Percentiles rank a stretch among this genome's conserved stretches.
These are phyloP conservation scores for Basipetospora chlamydospora DNA, from an alignment of 2,329 filamentous ascomycete species.

Conservation along the genomic window DNA sequence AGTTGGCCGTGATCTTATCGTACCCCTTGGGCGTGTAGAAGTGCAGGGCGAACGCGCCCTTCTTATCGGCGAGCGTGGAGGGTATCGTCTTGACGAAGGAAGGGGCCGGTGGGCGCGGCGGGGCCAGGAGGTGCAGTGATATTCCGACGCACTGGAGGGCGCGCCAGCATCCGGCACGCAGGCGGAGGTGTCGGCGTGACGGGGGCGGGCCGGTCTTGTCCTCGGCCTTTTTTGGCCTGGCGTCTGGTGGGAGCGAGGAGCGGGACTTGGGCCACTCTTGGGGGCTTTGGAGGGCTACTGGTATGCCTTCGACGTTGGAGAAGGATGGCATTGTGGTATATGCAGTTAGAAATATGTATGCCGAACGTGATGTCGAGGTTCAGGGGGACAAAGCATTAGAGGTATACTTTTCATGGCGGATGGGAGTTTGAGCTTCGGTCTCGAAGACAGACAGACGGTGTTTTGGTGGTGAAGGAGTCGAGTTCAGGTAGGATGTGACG, in stretches of 20 bases:
- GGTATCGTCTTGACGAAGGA: background rate
- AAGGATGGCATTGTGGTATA: background rate
- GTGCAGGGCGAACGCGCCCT: constrained; percentile 2
- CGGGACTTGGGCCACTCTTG: background rate
- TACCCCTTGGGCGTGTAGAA: constrained; percentile 2
- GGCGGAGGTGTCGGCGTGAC: constrained; percentile 1
- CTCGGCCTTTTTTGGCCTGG: background rate
- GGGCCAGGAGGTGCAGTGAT: constrained; percentile 1
- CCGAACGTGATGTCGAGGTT: too few species aligned
- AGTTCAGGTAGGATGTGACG: too few species aligned
- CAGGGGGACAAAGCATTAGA: too few species aligned
- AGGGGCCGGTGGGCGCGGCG: background rate
- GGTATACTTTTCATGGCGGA: too few species aligned
- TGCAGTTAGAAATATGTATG: background rate
- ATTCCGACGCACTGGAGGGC: constrained; percentile 3
- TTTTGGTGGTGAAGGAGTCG: too few species aligned
- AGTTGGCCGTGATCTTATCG: constrained; percentile 12
- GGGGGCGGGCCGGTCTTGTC: constrained; percentile 1
- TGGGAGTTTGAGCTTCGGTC: too few species aligned
- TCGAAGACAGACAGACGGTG: too few species aligned
- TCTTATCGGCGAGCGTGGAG: background rate
- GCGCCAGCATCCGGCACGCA: background rate
- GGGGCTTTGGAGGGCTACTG: constrained; percentile 1
- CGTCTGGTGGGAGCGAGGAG: background rate
- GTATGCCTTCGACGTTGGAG: constrained; percentile 3